phyloP scores from a whole-genome alignment of 176 grass and related monocot species.

The Bromus sterilis region DNA sequence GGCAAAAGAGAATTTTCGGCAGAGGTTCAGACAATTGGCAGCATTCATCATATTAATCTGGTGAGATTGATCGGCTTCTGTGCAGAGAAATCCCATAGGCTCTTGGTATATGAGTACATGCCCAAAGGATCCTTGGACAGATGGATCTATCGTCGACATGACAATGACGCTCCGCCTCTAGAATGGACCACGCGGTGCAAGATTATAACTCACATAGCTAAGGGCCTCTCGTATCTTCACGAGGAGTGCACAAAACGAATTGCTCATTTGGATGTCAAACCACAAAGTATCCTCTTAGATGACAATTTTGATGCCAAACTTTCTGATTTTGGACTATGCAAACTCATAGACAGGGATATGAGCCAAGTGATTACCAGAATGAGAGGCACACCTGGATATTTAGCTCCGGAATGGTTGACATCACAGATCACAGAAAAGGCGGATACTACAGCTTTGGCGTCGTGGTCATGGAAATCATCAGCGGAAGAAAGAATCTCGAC shows the following conservation, averaged over 20 bases:
- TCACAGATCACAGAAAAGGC: background rate
- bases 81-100: background rate
- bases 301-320: background rate
- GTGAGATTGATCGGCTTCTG: background rate
- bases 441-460: background rate
- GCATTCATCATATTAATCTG: background rate
- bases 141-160: background rate
- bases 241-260: background rate
- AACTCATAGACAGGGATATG: background rate
- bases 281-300: slow-evolving; percentile 2
- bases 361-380: background rate
- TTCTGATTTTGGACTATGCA: background rate
- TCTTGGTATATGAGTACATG: background rate
- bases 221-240: background rate
- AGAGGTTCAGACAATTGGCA: background rate
- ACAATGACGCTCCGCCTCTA: background rate
- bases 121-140: slow-evolving; percentile 4
- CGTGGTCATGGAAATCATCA: background rate
- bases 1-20: background rate
- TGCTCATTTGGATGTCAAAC: background rate
- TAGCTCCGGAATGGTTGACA: slow-evolving; percentile 1
- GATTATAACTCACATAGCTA: background rate
- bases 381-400: background rate
- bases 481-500: background rate
- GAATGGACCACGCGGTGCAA: background rate